Conservation (phyloP, 2,329 filamentous ascomycete genomes). For the Beauveria varroae region DNA sequence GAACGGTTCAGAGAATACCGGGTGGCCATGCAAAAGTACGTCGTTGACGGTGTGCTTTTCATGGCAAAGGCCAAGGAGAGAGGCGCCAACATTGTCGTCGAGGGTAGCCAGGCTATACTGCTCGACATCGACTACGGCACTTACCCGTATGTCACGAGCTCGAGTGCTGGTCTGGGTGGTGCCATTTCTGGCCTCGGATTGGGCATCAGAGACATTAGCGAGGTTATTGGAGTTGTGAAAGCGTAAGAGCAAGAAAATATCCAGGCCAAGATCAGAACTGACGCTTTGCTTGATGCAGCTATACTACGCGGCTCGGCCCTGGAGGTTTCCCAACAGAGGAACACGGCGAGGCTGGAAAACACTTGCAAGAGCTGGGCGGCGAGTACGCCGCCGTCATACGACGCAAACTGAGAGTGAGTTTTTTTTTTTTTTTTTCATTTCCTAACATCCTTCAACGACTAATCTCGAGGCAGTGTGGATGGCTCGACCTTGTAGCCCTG, state of each 20-base stretch:
- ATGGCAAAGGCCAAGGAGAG: background rate
- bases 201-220: constrained; percentile 48
- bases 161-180: constrained; percentile 20
- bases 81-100: background rate
- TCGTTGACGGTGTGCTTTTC: background rate
- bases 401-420: background rate
- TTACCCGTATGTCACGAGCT: constrained; percentile 22
- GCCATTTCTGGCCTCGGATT: constrained; percentile 20
- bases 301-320: constrained; percentile 53
- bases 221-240: constrained; percentile 58
- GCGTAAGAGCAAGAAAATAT: constrained; percentile 7
- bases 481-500: constrained; percentile 56
- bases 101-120: constrained; percentile 3
- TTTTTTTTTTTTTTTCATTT: background rate
- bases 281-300: constrained; percentile 15
- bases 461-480: constrained; percentile 20
- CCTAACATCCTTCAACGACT: background rate
- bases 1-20: background rate
- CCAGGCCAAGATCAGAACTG: background rate
- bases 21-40: background rate
- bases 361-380: constrained; percentile 24
- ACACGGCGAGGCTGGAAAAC: constrained; percentile 26
- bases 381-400: background rate
- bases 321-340: constrained; percentile 59
- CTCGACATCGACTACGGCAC: constrained; percentile 17